Evolutionary conservation across 768 basidiomycete species (phyloP), one percentile per base, ranked within the genome.

Genomic region (Dioszegia hungarica): DNA sequence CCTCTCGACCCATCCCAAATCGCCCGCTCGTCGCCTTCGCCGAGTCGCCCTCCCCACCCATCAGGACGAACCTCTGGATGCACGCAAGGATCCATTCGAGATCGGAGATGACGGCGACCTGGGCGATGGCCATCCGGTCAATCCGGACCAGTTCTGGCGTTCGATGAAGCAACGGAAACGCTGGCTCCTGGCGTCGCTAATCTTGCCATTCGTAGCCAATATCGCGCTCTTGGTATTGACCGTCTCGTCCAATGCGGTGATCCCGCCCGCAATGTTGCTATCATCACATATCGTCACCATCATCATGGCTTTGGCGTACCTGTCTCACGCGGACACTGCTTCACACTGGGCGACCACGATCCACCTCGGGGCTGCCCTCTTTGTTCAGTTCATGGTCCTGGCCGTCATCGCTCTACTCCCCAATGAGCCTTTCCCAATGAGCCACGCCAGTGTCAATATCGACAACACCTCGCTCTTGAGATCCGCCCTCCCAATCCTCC

Each of bases 291-390:
- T 64, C 8, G 48, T 68, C 47, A 61, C 63, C 11, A 5, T 86
- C 27, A 59, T 80, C 14, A 62, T 90, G 20, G 76, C 83, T 3
- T 76, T 76, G 24, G 78, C 78, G 36, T 82, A 86, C 10, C 70
- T 89, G 22, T 64, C 73, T 34, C 79, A 80, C 37, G 79, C 83
- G 54, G 74, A 78, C 52, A 74, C 77, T 5, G 41, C 47, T 4
- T 17, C 70, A 41, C 64, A 82, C 48, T 79, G 80, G 48, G 77
- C 80, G 17, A 80, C 81, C 0, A 79, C 86, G 20, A 67, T 84
- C 8, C 87, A 92, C 71, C 75, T 93, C 6, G 81, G 84, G 28
- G 43, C 52, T 34, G 49, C 56, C 24, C 57, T 67, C 5, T 61
- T 60, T 31, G 36, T 56, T 22, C 68, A 70, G 52, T 69, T 69